phyloP scores from a whole-genome alignment of 257 asterid species.

The Marsdenia floribunda region DNA sequence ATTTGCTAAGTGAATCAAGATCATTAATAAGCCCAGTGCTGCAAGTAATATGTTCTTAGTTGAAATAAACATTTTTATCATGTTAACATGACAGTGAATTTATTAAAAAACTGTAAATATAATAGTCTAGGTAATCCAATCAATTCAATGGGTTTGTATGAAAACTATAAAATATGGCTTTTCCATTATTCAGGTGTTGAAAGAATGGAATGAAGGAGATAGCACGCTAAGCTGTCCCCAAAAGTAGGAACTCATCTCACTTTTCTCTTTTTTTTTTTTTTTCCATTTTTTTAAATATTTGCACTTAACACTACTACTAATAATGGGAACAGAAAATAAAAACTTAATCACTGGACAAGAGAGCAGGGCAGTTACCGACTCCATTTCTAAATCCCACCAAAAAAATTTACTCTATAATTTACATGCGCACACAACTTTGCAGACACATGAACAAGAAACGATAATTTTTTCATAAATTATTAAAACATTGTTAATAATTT shows the following conservation, averaged over 20 bases:
- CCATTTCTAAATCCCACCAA: too few relatives aligned
- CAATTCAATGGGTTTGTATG: not conserved
- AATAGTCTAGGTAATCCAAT: not conserved
- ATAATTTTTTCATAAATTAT: too few relatives aligned
- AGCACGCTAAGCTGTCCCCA: too few relatives aligned
- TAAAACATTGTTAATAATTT: too few relatives aligned
- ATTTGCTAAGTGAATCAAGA: not conserved
- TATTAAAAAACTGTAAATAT: too few relatives aligned
- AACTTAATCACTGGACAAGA: too few relatives aligned
- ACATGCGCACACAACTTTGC: too few relatives aligned
- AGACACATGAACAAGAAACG: too few relatives aligned
- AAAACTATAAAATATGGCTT: not conserved
- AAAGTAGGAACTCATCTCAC: not conserved
- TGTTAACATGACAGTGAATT: not conserved
- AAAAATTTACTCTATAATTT: too few relatives aligned
- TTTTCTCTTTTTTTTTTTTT: not conserved
- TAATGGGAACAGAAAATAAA: not conserved
- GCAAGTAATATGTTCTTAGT: not conserved
- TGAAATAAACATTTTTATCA: not conserved
- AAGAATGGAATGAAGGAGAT: not conserved
- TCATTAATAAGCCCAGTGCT: not conserved
- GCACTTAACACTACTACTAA: not conserved
- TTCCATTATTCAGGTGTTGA: not conserved
- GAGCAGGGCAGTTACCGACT: too few relatives aligned
- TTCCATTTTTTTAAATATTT: too few relatives aligned